Base-by-base conservation (phyloP, 805 yeast species). In the Vanderwaltozyma polyspora region DNA sequence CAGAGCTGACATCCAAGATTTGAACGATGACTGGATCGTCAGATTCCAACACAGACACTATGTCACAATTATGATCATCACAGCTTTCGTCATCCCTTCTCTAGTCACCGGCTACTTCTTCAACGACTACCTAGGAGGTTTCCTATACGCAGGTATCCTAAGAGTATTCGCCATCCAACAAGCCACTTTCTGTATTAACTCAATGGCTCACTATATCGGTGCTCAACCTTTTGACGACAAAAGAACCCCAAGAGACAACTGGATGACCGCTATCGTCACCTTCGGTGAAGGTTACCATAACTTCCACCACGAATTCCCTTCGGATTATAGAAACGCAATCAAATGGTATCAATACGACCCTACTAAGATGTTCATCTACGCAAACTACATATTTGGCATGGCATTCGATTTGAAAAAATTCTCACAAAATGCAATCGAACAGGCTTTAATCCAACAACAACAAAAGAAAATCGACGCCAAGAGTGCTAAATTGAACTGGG, bases 241-340 rank as follows among this genome's bases (percentile, higher is more conserved):
- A 63, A 76, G 87, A 71, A 79, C 89, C 23, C 91, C 91, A 46
- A 71, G 91, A 62, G 89, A 82, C 60, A 86, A 80, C 59, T 72
- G 75, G 54, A 51, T 82, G 42, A 80, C 91, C 33, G 91, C 91
- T 4, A 63, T 81, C 39, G 85, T 80, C 39, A 82, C 93, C 0
- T 80, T 81, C 51, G 93, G 93, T 60, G 93, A 82, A 63, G 93
- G 93, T 43, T 80, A 81, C 67, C 91, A 82, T 54, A 82, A 82
- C 63, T 82, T 81, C 75, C 93, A 82, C 60, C 93, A 82, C 58
- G 93, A 81, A 66, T 82, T 81, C 70, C 91, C 93, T 49, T 72
- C 83, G 14, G 93, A 82, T 63, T 82, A 81, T 70, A 74, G 93
- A 71, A 81, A 81, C 55, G 91, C 91, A 25, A 68, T 81, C 54